Evolutionary conservation across 441 rosid genomes (phyloP), one percentile per base, ranked within the genome.

Genomic region (Gossypium trilobum): DNA sequence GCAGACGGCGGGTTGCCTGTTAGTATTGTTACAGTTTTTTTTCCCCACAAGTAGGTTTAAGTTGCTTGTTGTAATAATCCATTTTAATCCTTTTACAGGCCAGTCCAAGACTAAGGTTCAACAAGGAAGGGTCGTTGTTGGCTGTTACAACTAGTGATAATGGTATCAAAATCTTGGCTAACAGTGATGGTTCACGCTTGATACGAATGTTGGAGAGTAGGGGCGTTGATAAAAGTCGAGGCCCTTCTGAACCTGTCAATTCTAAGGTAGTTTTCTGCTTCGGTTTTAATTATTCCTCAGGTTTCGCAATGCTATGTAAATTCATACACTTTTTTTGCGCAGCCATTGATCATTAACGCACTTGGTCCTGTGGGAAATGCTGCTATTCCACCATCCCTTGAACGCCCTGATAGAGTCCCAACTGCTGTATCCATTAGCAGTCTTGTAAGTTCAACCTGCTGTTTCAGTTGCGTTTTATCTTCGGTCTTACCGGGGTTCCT

Each of bases 1-100:
- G 95, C 89, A 7, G 95, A 83, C 48, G 91, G 95, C 20, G 92
- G 89, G 33, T 84, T 91, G 79, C 92, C 93, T 44, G 97, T 91
- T 75, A 79, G 86, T 82, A 57, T 44, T 72, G 23, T 52, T 74
- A 22, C 54, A 0, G 63, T 13, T 2, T 46, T 67, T 67, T 56
- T 42, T 7, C 42, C 42, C 10, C 29, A 36, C 1, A 44, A 27
- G 63, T 27, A 17, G 46, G 23, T 3, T 55, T 29, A 36, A 66
- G 48, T 8, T 27, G 27, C 52, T 31, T 52, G 13, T 52, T 31
- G 44, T 25, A 69, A 20, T 36, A 19, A 19, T 69, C 31, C 1
- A 54, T 19, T 68, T 17, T 54, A 20, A 69, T 55, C 60, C 29
- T 73, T 71, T 77, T 74, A 77, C 86, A 91, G 97, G 86, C 81